Percentiles rank a stretch among this genome's conserved stretches.
Evolutionary conservation across 129 eudicot genomes (phyloP).

Genomic region (Lonicera japonica): DNA sequence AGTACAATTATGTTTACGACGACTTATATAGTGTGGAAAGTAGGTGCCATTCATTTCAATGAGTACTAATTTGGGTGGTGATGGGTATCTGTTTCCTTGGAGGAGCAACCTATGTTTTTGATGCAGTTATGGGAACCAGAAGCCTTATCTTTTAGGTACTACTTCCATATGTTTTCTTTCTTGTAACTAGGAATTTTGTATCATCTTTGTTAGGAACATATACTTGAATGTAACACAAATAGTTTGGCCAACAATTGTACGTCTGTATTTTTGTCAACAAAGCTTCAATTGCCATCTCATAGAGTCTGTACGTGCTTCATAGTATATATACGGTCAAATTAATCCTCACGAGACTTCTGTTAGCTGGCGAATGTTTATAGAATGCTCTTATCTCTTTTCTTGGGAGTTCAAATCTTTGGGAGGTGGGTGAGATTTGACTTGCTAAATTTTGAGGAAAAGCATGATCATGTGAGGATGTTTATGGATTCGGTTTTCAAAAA

Average conservation of each 20-base stretch:
- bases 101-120: too few relatives aligned
- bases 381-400: too few relatives aligned
- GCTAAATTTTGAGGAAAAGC: too few relatives aligned
- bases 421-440: too few relatives aligned
- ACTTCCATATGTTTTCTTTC: background rate
- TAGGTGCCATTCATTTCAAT: slow-evolving; percentile 81
- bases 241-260: background rate
- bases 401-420: too few relatives aligned
- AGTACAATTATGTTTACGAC: slow-evolving; percentile 82
- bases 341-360: too few relatives aligned
- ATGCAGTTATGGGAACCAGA: background rate
- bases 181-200: background rate
- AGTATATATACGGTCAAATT: too few relatives aligned
- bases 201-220: background rate
- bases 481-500: too few relatives aligned
- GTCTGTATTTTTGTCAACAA: background rate
- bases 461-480: too few relatives aligned
- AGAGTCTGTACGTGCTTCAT: background rate
- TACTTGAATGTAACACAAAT: background rate
- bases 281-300: background rate
- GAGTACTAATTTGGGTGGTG: slow-evolving; percentile 22
- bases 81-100: too few relatives aligned
- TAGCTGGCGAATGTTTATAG: too few relatives aligned
- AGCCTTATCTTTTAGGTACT: background rate
- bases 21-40: slow-evolving; percentile 75